phyloP scores from a whole-genome alignment of 1,139 yeast species.

The Entelexis paramagnoliae region DNA sequence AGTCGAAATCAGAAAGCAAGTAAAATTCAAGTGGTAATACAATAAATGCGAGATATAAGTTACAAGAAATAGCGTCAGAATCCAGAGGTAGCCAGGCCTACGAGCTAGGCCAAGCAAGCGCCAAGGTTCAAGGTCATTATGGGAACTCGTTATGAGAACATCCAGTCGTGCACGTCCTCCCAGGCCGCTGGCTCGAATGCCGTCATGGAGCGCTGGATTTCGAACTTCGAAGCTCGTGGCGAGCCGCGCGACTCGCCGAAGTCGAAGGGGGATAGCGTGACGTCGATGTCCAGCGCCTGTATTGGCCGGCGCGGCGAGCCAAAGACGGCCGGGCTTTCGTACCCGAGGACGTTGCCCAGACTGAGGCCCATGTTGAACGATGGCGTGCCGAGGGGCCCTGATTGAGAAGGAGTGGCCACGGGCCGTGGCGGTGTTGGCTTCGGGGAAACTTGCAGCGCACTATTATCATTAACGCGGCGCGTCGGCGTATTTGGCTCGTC shows the following conservation, averaged over 20 bases:
- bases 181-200: constrained; percentile 28
- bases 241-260: constrained; percentile 18
- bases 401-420: neutral
- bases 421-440: neutral
- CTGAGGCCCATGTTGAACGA: constrained; percentile 1
- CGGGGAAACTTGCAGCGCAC: neutral
- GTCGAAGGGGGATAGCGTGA: constrained; percentile 15
- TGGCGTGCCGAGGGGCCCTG: constrained; percentile 6
- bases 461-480: neutral
- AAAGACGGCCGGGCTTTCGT: constrained; percentile 19
- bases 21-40: neutral
- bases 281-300: constrained; percentile 12
- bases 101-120: too few relatives aligned
- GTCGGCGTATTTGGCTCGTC: constrained; percentile 12
- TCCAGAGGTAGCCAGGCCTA: too few relatives aligned
- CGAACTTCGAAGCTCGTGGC: constrained; percentile 21
- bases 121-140: too few relatives aligned
- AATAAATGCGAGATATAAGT: constrained; percentile 3
- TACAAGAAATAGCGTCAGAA: neutral
- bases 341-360: constrained; percentile 10
- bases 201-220: constrained; percentile 30
- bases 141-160: constrained; percentile 16
- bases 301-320: constrained; percentile 16
- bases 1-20: neutral
- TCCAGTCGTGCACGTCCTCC: constrained; percentile 26